Evolutionary conservation across 2,329 filamentous ascomycete genomes (phyloP), one percentile per base, ranked within the genome.

Genomic region (Pseudogymnoascus pannorum): DNA sequence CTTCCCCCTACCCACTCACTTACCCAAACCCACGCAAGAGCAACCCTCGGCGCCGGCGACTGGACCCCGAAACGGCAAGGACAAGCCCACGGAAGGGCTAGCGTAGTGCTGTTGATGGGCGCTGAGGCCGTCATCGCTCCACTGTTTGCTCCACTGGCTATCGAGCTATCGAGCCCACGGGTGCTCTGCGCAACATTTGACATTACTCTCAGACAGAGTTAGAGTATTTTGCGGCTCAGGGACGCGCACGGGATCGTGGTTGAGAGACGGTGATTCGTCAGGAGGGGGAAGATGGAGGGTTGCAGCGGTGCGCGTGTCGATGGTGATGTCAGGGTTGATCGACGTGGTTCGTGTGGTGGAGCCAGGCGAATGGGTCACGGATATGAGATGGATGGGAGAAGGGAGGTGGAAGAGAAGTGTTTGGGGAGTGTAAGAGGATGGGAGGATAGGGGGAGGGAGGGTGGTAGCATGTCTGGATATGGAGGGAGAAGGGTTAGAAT

Each of bases 1-100:
- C 44, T 51, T 51, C 44, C 44, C 44, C 44, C 44, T 51, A 51
- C 44, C 44, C 44, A 51, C 44, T n/a, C n/a, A n/a, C n/a, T n/a
- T n/a, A n/a, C n/a, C n/a, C n/a, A n/a, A n/a, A n/a, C n/a, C n/a
- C n/a, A n/a, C n/a, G n/a, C n/a, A n/a, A n/a, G n/a, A n/a, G n/a
- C n/a, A n/a, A n/a, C n/a, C n/a, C 44, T 18, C 44, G 9, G 44
- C 24, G 44, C 26, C 44, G 44, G 44, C 44, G 14, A 18, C n/a
- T 51, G 2, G 24, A 29, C 44, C 44, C 24, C n/a, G 24, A 51
- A 51, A 8, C 16, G 44, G 44, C 44, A 51, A 51, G 44, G 44
- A 31, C 44, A 26, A n/a, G 9, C 42, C 20, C 4, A 5, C 44
- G 44, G 44, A 51, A 51, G 5, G 44, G n/a, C 44, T 51, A 51